A percentile compares a stretch with the other conserved stretches of the same genome.
These are phyloP conservation scores for Gossypium longicalyx DNA, from an alignment of 345 rosid species.

Conservation along the genomic window DNA sequence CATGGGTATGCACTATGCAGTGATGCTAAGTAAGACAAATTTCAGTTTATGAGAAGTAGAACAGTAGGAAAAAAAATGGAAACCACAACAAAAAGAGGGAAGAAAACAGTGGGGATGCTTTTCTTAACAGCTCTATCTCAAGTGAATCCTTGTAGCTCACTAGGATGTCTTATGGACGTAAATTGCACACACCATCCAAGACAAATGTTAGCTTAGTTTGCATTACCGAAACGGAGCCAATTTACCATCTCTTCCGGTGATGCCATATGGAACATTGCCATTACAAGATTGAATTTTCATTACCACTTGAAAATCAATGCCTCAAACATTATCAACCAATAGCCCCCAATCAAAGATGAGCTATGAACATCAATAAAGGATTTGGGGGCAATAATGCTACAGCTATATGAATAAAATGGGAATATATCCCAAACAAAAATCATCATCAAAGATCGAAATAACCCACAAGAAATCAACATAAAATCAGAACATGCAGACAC, in stretches of 20 bases:
- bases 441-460: slow-evolving; percentile 3
- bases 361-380: background rate
- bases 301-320: background rate
- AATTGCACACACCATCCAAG: background rate
- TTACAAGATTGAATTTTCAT: background rate
- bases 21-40: background rate
- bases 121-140: background rate
- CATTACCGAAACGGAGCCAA: background rate
- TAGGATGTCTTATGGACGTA: background rate
- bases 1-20: background rate
- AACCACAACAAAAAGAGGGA: background rate
- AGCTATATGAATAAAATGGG: background rate
- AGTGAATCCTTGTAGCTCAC: background rate
- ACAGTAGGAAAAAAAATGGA: background rate
- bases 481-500: slow-evolving; percentile 1
- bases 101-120: background rate
- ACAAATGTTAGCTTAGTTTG: background rate
- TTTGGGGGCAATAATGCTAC: background rate
- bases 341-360: background rate
- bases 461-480: slow-evolving; percentile 2
- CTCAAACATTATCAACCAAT: background rate
- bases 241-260: background rate
- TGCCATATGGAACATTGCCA: background rate
- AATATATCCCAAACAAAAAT: background rate
- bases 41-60: background rate